Evolutionary conservation across 441 rosid genomes (phyloP).

Genomic region (Gossypium davidsonii): DNA sequence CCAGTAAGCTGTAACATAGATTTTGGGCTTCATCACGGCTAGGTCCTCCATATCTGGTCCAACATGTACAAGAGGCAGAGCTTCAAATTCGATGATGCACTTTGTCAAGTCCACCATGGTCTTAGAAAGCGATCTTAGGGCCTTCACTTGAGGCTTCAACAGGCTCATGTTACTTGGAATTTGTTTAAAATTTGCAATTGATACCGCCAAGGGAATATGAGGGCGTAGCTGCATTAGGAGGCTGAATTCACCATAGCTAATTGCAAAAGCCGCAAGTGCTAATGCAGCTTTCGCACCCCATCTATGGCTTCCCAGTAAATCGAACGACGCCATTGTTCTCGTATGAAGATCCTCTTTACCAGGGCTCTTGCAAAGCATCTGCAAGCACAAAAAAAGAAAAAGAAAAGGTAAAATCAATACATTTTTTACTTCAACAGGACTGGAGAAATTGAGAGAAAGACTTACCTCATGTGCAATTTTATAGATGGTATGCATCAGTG

Average conservation of each 20-base stretch:
- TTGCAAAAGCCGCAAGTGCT: conserved; percentile 61
- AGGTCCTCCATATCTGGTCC: conserved; percentile 34
- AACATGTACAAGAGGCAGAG: conserved; percentile 36
- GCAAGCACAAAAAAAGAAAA: conserved; percentile 14
- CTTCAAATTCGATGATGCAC: conserved; percentile 52
- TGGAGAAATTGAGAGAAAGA: background rate
- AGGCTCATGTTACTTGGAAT: conserved; percentile 33
- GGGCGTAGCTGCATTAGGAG: conserved; percentile 42
- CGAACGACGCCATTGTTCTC: conserved; percentile 50
- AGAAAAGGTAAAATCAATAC: background rate
- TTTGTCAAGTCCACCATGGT: conserved; percentile 48
- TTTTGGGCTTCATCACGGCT: conserved; percentile 34
- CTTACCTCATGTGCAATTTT: conserved; percentile 47
- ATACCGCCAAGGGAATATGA: conserved; percentile 47
- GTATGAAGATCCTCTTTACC: conserved; percentile 34
- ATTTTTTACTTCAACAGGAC: background rate
- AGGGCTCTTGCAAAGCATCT: conserved; percentile 42
- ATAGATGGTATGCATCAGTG: conserved; percentile 38
- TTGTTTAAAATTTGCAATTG: conserved; percentile 49
- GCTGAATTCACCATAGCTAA: conserved; percentile 52
- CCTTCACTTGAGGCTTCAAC: conserved; percentile 47
- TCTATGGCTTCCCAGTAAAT: conserved; percentile 46
- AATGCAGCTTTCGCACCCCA: conserved; percentile 75
- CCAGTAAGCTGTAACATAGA: conserved; percentile 63
- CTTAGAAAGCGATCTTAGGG: conserved; percentile 40